These are phyloP conservation scores for Boletus pseudo-olivaceus DNA, from an alignment of 768 basidiomycete genomes.

Conservation along the genomic window DNA sequence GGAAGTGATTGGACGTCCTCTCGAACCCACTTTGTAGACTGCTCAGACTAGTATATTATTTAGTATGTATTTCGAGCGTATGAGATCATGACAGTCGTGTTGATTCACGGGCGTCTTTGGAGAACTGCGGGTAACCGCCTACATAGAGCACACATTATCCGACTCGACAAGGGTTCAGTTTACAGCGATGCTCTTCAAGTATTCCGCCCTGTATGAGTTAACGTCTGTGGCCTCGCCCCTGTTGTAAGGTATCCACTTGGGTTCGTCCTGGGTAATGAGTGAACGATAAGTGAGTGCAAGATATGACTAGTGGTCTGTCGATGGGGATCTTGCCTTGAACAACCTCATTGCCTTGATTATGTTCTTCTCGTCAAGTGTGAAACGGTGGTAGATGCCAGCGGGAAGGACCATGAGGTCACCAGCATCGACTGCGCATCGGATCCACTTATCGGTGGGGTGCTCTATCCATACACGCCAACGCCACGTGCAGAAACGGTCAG, in stretches of 20 bases:
- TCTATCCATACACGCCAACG: conserved; percentile 38
- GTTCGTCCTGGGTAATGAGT: conserved; percentile 65
- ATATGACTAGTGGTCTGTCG: background rate
- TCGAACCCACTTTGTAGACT: background rate
- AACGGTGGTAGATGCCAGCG: conserved; percentile 91
- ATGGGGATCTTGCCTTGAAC: conserved; percentile 60
- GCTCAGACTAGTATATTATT: background rate
- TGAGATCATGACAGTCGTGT: background rate
- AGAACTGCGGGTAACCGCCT: background rate
- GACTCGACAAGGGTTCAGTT: conserved; percentile 7
- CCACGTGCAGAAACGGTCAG: background rate
- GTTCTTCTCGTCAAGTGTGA: conserved; percentile 79
- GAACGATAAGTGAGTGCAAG: background rate
- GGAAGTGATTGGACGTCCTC: background rate
- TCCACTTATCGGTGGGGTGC: conserved; percentile 68
- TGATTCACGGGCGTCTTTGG: background rate
- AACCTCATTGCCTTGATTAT: conserved; percentile 74
- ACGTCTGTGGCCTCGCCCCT: conserved; percentile 57
- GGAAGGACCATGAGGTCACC: conserved; percentile 88
- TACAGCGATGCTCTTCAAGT: conserved; percentile 51
- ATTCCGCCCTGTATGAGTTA: conserved; percentile 60
- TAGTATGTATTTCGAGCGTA: conserved; percentile 4
- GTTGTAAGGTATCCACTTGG: conserved; percentile 84
- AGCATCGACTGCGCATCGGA: conserved; percentile 68
- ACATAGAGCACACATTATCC: background rate